Percentiles rank a stretch among this genome's conserved stretches.
phyloP scores from a whole-genome alignment of 306 rosid genomes.

The Pachyrhizus erosus region DNA sequence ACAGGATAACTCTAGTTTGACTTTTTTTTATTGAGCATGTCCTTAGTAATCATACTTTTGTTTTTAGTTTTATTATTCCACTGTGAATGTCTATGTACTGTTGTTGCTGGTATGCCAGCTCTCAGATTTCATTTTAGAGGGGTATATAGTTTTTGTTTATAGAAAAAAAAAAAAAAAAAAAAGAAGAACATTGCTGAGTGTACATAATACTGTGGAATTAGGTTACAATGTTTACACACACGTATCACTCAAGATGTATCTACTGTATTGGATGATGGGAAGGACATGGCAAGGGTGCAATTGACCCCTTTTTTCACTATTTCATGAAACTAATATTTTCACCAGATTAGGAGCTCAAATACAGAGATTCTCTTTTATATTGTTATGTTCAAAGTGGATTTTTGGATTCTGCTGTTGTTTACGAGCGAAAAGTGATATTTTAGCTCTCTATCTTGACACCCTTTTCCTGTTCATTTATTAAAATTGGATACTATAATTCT shows the following conservation, averaged over 20 bases:
- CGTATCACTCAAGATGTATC: conserved; percentile 9
- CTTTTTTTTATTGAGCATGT: conserved; percentile 12
- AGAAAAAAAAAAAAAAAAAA: background rate
- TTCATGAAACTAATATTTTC: conserved; percentile 1
- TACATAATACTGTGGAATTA: background rate
- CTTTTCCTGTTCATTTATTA: background rate
- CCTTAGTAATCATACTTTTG: conserved; percentile 4
- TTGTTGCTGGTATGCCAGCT: conserved; percentile 22
- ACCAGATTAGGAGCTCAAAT: conserved; percentile 9
- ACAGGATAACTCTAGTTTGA: conserved; percentile 16
- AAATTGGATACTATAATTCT: conserved; percentile 12
- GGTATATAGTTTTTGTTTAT: background rate
- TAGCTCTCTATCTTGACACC: conserved; percentile 22
- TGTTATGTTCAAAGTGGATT: background rate
- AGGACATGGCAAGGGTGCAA: conserved; percentile 1
- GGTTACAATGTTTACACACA: background rate
- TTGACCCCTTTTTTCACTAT: conserved; percentile 5
- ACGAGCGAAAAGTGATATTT: conserved; percentile 8
- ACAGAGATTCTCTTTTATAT: background rate
- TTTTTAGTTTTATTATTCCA: conserved; percentile 14
- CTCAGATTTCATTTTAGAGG: conserved; percentile 20
- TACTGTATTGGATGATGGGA: background rate
- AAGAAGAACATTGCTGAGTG: background rate
- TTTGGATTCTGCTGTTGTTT: conserved; percentile 28
- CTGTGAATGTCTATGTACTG: background rate